phyloP scores from a whole-genome alignment of 2,329 filamentous ascomycete species.

The Ophiocordyceps unilateralis region DNA sequence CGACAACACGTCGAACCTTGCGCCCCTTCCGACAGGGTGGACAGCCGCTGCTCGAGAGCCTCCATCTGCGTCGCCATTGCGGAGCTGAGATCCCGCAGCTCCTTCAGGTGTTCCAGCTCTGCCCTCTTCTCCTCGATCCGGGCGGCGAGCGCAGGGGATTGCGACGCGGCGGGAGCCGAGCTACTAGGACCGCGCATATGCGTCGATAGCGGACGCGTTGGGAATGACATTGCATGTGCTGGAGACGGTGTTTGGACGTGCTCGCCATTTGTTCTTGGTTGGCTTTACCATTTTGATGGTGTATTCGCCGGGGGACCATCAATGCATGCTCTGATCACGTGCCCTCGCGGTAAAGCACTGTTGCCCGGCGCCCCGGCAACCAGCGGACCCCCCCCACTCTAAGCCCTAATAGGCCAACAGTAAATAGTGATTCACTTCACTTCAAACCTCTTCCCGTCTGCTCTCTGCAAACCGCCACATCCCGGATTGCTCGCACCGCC shows the following conservation, averaged over 20 bases:
- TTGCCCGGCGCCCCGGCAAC: constrained; percentile 12
- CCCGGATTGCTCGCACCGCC: too few species aligned
- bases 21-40: constrained; percentile 63
- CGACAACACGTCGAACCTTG: constrained; percentile 38
- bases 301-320: neutral
- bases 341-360: constrained; percentile 2
- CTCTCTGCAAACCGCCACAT: neutral
- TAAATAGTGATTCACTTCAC: constrained; percentile 13
- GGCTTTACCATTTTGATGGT: neutral
- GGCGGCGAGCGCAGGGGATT: constrained; percentile 53
- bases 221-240: constrained; percentile 33
- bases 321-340: constrained; percentile 4
- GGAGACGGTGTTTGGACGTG: neutral
- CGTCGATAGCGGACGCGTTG: constrained; percentile 39
- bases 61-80: constrained; percentile 72
- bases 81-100: constrained; percentile 62
- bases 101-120: constrained; percentile 62
- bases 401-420: constrained; percentile 11
- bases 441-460: neutral
- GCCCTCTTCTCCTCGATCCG: constrained; percentile 76
- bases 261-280: neutral
- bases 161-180: constrained; percentile 33
- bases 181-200: constrained; percentile 48
- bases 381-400: constrained; percentile 5
- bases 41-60: constrained; percentile 58